Evolutionary conservation across 192 early-diverging fungal genomes (phyloP), one percentile per base, ranked within the genome.

Genomic region (Umbelopsis sp.): DNA sequence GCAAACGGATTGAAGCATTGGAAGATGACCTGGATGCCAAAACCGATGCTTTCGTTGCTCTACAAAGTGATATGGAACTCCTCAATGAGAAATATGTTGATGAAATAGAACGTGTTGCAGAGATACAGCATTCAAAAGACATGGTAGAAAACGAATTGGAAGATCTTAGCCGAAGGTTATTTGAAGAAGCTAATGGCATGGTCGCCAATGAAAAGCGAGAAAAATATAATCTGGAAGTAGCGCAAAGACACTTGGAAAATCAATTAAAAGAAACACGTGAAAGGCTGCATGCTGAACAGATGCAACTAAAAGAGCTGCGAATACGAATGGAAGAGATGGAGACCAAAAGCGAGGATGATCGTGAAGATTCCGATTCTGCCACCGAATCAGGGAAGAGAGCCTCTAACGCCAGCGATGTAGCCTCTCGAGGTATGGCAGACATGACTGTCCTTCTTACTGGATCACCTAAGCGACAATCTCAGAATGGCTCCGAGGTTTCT

Each of bases 101-200:
- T 68, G 91, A 94, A 77, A 91, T 98, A 37, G 91, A 94, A 72
- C 87, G 88, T 66, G 89, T 91, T 2, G 91, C 91, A 1, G 95
- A 98, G 75, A 85, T 99, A 52, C 93, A 96, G 65, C 89, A 91
- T 71, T 91, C 93, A 49, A 97, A 95, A 66, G 94, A 98, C 69
- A 87, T 91, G 49, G 89, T 99, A 2, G 94, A 98, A 76, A 90
- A 87, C 18, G 98, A 99, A 80, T 81, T 99, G 21, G 98, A 98
- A 71, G 96, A 98, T 33, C 80, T 99, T 37, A 95, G 93, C n/a
- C 85, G 89, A 35, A 86, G 87, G 45, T 76, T 99, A 18, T 96
- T 99, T 79, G 94, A 97, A 69, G 94, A 98, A 75, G 98, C 98
- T 0, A 97, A 99, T 68, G 88, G 85, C 1, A 90, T 98, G 90